Base-by-base conservation (phyloP, 352 stramenopile species). In the Blastocystis hominis region DNA sequence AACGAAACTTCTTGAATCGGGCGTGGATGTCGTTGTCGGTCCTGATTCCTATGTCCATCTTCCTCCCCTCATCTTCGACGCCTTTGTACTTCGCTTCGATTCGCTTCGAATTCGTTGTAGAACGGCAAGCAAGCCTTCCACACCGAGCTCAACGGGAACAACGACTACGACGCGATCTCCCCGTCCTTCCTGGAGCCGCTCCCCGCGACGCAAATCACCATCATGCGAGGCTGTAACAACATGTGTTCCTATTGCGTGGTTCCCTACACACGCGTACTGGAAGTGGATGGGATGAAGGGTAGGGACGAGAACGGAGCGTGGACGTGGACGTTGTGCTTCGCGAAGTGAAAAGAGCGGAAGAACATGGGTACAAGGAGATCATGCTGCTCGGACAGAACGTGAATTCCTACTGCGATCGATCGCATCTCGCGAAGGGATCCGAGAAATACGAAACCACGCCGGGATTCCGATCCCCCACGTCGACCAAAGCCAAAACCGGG, bases 161-260 rank as follows among this genome's bases (percentile, higher is more conserved):
- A 99, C 91, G 99, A 96, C 3, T 99, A 99, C 90, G 95, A 95
- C 17, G 96, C 98, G 90, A 97, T 99, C 80, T 92, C 93, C 15
- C 96, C 97, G 0, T 92, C 98, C 69, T 92, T 96, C 17, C 91
- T 91, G 1, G 92, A 95, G 91, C 91, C 91, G 36, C 89, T 92
- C 90, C 61, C 93, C 94, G 34, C 94, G 96, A 42, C 91, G 89
- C 55, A 95, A 90, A 93, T 98, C 15, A 97, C 93, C 13, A 98
- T 99, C 89, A 98, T 98, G 95, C 92, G 96, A 63, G 97, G 97
- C 81, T 99, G 97, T 91, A 98, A 98, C 90, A 99, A 99, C 90
- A 98, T 98, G 93, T 99, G 97, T 91, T 97, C 93, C 17, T 99
- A 98, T 91, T 99, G 97, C 91, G 98, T 99, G 76, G 97, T 99